Base-by-base conservation (phyloP, 257 asterid genomes). In the Solanum lignicaule region DNA sequence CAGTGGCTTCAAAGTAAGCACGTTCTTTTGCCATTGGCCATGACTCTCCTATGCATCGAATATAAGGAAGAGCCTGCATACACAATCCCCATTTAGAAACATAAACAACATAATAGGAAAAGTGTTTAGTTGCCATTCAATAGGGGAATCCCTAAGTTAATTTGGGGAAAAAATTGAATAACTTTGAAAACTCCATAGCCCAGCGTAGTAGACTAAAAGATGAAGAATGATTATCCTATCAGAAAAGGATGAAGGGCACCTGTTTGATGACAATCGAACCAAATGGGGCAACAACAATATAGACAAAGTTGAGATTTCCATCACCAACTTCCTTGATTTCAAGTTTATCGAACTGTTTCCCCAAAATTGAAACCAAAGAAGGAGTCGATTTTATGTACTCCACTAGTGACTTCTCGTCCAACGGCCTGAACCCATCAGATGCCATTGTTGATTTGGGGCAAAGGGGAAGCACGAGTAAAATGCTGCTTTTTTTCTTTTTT, bases 1-100 rank as follows among this genome's bases (percentile, higher is more conserved):
- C 87, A 55, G 91, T 87, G 15, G 92, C 88, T 93, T 97, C 99
- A 87, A 97, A 97, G 92, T 94, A 95, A 60, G 99, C 98, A 72
- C 99, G 98, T 65, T 97, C 99, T 86, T 97, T 97, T 4, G 98
- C 48, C 99, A 97, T 93, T 27, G 99, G 99, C 99, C 99, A 96
- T n/a, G 98, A 95, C 86, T 97, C 99, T 55, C 99, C 99, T 4
- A 97, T 94, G 62, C 93, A 91, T 86, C 99, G 98, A 90, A 97
- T 88, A 87, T 96, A 97, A 3, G 99, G 99, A 86, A 96, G 91
- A 76, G 99, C 99, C 99, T 97, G 94, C 91, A 88, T 71, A 88
- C 33, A 87, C 86, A 68, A 76, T 36, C 88, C 68, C 52, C 90
- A 81, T 55, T 52, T 75, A 79, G 88, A 43, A 5, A 48, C 58